These are phyloP conservation scores for Stagonosporopsis chrysanthemi DNA, from an alignment of 2,329 filamentous ascomycete species.

Conservation along the genomic window DNA sequence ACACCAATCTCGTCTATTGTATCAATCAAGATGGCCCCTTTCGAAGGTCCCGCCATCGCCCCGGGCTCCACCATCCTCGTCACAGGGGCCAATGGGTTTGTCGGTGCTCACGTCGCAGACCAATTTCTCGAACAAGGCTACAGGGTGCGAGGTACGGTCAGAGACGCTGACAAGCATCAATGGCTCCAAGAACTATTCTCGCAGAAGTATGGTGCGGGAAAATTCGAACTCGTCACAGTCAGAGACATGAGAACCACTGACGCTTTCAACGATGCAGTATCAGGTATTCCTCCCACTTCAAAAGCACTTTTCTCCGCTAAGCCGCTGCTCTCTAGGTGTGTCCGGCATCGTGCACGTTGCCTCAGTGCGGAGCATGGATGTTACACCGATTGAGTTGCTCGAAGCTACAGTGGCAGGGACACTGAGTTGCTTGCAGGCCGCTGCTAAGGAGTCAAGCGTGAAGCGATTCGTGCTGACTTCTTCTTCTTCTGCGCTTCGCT, in stretches of 20 bases:
- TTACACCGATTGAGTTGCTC: slow-evolving; percentile 20
- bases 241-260: not conserved
- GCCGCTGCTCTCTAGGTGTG: not conserved
- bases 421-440: slow-evolving; percentile 51
- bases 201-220: slow-evolving; percentile 23
- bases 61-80: slow-evolving; percentile 39
- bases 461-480: slow-evolving; percentile 55
- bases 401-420: slow-evolving; percentile 47
- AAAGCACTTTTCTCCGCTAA: not conserved
- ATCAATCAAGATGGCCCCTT: not conserved
- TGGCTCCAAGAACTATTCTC: slow-evolving; percentile 38
- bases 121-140: slow-evolving; percentile 40
- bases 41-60: slow-evolving; percentile 10
- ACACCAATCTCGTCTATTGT: no score
- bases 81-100: slow-evolving; percentile 43
- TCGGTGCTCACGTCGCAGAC: slow-evolving; percentile 41
- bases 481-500: slow-evolving; percentile 43
- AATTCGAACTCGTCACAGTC: not conserved
- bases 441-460: slow-evolving; percentile 50
- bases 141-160: slow-evolving; percentile 41
- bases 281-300: not conserved
- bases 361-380: not conserved
- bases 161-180: slow-evolving; percentile 29
- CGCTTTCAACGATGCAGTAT: not conserved
- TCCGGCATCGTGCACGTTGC: not conserved